Evolutionary conservation across 2,329 filamentous ascomycete species (phyloP), one percentile per base, ranked within the genome.

Genomic region (Trichophaea hybrida): DNA sequence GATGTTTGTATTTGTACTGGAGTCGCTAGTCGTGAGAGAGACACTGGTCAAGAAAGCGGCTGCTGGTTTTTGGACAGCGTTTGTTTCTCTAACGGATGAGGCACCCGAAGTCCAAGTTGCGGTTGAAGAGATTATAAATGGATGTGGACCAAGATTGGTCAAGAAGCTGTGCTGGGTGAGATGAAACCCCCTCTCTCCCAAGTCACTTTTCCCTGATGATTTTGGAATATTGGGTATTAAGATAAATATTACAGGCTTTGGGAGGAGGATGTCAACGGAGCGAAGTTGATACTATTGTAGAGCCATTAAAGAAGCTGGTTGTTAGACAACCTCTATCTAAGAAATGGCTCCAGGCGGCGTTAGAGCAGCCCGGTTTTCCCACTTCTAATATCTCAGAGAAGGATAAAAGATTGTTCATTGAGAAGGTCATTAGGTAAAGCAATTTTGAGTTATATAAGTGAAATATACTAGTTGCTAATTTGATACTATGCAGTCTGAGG

Each of bases 41-140:
- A 82, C 85, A 0, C 74, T 94, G 7, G 85, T 86, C 0, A 94
- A 93, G 72, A 79, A 79, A 34, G 80, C 85, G 2, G 80, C 87
- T 1, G 80, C 83, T 6, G 81, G 85, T 33, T 86, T 94, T 63
- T 93, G 88, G 86, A 82, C 85, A 72, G 66, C 76, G 69, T 55
- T 59, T 34, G 61, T 68, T 37, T 63, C 65, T 7, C 60, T 64
- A 81, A 82, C 67, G 73, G 24, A 72, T 77, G n/a, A 76, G 71
- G 61, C 70, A 74, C 34, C 72, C 75, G 64, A 74, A 31, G 68
- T 77, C 5, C 72, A 78, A 65, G 69, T 73, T 37, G 71, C 74
- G 33, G 65, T 67, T 53, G 68, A 72, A 51, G 68, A 56, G 59
- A 65, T 67, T 55, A 43, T 69, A 35, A 61, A 61, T 38, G 65